phyloP scores from a whole-genome alignment of 345 rosid genomes.

The Kandelia obovata region DNA sequence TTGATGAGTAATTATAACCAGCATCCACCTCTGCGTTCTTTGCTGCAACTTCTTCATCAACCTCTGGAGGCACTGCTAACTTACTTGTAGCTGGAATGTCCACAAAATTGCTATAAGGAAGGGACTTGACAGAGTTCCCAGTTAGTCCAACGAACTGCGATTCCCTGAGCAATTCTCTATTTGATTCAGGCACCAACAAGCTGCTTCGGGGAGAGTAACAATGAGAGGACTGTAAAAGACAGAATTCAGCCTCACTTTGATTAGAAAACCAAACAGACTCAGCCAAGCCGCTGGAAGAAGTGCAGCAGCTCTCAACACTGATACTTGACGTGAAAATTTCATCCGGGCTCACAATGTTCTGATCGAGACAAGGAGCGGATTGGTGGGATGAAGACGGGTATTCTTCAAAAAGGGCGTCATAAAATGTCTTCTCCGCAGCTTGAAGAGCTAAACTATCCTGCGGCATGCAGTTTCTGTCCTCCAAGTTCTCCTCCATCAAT shows the following conservation, averaged over 20 bases:
- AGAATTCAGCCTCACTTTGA: not conserved
- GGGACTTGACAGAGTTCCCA: not conserved
- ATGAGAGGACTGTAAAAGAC: not conserved
- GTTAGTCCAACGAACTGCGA: not conserved
- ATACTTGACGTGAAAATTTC: not conserved
- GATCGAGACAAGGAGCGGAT: not conserved
- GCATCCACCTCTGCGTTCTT: not conserved
- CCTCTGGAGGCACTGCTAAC: no score
- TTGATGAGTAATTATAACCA: not conserved
- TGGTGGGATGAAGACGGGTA: not conserved
- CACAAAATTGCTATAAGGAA: not conserved
- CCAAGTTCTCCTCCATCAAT: slow-evolving; percentile 22
- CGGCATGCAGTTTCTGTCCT: slow-evolving; percentile 2
- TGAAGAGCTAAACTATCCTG: slow-evolving; percentile 12
- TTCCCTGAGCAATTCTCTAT: not conserved
- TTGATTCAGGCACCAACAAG: not conserved
- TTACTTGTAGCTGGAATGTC: no score
- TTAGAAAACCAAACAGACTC: not conserved
- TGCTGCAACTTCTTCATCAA: no score
- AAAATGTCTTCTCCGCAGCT: slow-evolving; percentile 25
- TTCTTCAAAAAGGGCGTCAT: slow-evolving; percentile 10
- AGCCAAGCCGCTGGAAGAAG: not conserved
- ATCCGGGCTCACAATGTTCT: slow-evolving; percentile 1
- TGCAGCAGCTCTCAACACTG: not conserved
- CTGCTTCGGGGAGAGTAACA: not conserved